A percentile compares a stretch with the other conserved stretches of the same genome.
These are phyloP conservation scores for Dioscorea cayenensis DNA, from an alignment of 116 monocot species.

Conservation along the genomic window DNA sequence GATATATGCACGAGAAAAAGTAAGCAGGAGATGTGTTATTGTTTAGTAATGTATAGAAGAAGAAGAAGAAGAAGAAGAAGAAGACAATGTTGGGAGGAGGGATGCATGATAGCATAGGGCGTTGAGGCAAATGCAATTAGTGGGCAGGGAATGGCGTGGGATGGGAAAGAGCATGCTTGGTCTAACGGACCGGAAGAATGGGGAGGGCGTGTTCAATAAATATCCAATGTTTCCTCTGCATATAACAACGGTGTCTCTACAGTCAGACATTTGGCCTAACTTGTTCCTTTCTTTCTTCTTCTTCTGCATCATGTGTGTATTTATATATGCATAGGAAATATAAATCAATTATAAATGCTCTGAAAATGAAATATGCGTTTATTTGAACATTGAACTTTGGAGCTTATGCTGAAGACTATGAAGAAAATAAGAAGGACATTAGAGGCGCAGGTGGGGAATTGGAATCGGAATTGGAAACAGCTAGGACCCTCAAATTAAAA, in stretches of 20 bases:
- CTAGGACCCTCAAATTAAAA: background rate
- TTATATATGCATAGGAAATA: no score
- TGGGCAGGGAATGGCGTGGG: constrained; percentile 14
- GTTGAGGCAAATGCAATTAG: constrained; percentile 3
- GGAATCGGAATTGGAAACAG: constrained; percentile 3
- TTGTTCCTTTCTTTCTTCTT: no score
- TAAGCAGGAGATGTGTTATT: background rate
- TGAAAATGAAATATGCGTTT: background rate
- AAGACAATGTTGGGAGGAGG: background rate
- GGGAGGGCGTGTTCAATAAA: constrained; percentile 13
- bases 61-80: background rate
- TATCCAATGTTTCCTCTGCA: constrained; percentile 14
- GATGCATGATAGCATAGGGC: background rate
- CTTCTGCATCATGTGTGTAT: no score
- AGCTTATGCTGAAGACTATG: no score
- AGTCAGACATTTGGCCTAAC: no score
- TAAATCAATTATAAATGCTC: background rate
- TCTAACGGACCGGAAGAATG: constrained; percentile 4
- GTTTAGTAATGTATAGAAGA: no score
- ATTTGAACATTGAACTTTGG: background rate
- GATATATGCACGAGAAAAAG: background rate
- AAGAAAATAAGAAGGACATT: no score
- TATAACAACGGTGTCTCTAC: constrained; percentile 7
- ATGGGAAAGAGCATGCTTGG: constrained; percentile 20
- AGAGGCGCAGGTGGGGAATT: background rate